phyloP scores from a whole-genome alignment of 257 asterid species.

The Thymus mandschuricus region DNA sequence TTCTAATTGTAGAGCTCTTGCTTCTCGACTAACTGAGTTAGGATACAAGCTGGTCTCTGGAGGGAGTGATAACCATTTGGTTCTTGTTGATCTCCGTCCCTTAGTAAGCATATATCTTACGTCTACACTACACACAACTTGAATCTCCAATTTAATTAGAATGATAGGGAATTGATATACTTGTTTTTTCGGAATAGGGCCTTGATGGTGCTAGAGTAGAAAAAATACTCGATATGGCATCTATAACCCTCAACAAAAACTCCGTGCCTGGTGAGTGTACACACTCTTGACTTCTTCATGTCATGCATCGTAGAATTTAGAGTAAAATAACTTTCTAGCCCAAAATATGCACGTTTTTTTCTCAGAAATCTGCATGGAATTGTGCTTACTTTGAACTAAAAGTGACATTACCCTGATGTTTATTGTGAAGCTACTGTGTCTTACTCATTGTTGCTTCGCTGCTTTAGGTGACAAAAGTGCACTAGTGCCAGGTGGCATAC shows the following conservation, averaged over 20 bases:
- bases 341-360: no score
- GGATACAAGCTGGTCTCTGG: slow-evolving; percentile 92
- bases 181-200: slow-evolving; percentile 51
- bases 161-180: neutral
- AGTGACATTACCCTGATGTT: no score
- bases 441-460: slow-evolving; percentile 5
- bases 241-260: slow-evolving; percentile 92
- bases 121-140: neutral
- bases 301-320: neutral
- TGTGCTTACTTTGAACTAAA: no score
- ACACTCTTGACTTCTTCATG: slow-evolving; percentile 1
- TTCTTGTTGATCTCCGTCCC: slow-evolving; percentile 96
- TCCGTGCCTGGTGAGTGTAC: slow-evolving; percentile 83
- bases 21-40: slow-evolving; percentile 66
- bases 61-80: slow-evolving; percentile 96
- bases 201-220: slow-evolving; percentile 95
- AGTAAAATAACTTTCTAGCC: no score
- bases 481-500: slow-evolving; percentile 90
- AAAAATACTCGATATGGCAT: slow-evolving; percentile 92
- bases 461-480: slow-evolving; percentile 88
- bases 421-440: neutral
- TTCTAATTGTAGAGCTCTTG: slow-evolving; percentile 89
- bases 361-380: no score
- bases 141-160: neutral
- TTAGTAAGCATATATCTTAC: slow-evolving; percentile 47